Evolutionary conservation across 2,329 filamentous ascomycete genomes (phyloP), one percentile per base, ranked within the genome.

Genomic region (Mollisiaceae sp.): DNA sequence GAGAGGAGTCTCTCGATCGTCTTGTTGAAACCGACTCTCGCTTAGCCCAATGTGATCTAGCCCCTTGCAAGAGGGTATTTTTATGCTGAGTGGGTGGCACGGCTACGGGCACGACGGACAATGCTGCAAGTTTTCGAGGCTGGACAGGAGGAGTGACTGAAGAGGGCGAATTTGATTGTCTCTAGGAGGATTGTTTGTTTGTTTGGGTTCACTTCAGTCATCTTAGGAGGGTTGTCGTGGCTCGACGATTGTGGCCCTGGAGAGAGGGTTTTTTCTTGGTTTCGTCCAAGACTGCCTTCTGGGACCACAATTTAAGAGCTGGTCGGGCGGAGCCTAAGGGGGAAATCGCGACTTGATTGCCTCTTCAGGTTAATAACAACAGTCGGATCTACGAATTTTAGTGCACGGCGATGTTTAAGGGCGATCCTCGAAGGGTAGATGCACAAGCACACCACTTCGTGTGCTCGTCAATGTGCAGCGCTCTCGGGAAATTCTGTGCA

Each of bases 251-350:
- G 50, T 54, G 27, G 14, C 12, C 12, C 11, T 54, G 27, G 8
- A 54, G 50, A 54, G 47, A 32, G 24, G n/a, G 50, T 54, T 54
- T 24, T 35, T 54, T 24, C 50, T n/a, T 54, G 22, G 50, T 27
- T 27, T 35, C 24, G 22, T 18, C 27, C 14, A 18, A 35, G 50
- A 35, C 15, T 32, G 6, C 45, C n/a, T 8, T 50, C 27, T 18
- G 9, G 50, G 50, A 54, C 50, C 50, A 54, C 24, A 27, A 54
- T 27, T 54, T 35, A 18, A 35, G 27, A 15, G 50, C 50, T 1
- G 6, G 12, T 18, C 50, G 50, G 50, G 15, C 14, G 24, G 24
- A 14, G 45, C 45, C 6, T 14, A 27, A 54, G 24, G 50, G 22
- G 27, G n/a, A 18, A 54, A 54, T 32, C 50, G n/a, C 50, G 24